Conservation (phyloP, 2,329 filamentous ascomycete genomes). For the Aspergillus pseudotamarii region DNA sequence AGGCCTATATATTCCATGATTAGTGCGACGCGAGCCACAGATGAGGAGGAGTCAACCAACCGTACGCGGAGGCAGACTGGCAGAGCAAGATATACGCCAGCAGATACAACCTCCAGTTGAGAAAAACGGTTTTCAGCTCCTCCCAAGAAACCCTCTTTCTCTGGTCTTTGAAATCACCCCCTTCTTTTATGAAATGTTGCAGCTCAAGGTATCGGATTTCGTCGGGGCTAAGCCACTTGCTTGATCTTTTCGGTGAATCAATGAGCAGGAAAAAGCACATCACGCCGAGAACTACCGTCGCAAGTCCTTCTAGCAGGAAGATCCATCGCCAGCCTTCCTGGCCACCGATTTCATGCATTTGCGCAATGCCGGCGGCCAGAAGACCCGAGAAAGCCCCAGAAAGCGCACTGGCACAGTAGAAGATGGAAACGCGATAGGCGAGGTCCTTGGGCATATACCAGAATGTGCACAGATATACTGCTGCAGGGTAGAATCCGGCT, state of each 20-base stretch:
- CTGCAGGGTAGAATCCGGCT: conserved; percentile 29
- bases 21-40: conserved; percentile 12
- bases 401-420: conserved; percentile 29
- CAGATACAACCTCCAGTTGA: conserved; percentile 15
- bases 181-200: conserved; percentile 16
- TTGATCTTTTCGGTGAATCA: conserved; percentile 42
- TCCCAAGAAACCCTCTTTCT: conserved; percentile 4
- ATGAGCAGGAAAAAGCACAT: conserved; percentile 32
- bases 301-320: conserved; percentile 50
- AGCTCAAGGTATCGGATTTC: conserved; percentile 32
- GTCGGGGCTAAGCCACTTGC: conserved; percentile 39
- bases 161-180: not conserved
- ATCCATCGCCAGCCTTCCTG: conserved; percentile 42
- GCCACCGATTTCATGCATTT: conserved; percentile 17
- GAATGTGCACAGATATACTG: conserved; percentile 28
- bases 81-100: conserved; percentile 35
- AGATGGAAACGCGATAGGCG: conserved; percentile 22
- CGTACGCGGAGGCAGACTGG: conserved; percentile 26
- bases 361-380: conserved; percentile 39
- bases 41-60: conserved; percentile 15
- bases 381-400: conserved; percentile 40
- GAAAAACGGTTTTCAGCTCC: conserved; percentile 10
- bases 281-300: conserved; percentile 7
- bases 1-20: conserved; percentile 30
- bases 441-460: conserved; percentile 47